These are phyloP conservation scores for Fonsecaea multimorphosa DNA, from an alignment of 2,329 filamentous ascomycete species.

Conservation along the genomic window DNA sequence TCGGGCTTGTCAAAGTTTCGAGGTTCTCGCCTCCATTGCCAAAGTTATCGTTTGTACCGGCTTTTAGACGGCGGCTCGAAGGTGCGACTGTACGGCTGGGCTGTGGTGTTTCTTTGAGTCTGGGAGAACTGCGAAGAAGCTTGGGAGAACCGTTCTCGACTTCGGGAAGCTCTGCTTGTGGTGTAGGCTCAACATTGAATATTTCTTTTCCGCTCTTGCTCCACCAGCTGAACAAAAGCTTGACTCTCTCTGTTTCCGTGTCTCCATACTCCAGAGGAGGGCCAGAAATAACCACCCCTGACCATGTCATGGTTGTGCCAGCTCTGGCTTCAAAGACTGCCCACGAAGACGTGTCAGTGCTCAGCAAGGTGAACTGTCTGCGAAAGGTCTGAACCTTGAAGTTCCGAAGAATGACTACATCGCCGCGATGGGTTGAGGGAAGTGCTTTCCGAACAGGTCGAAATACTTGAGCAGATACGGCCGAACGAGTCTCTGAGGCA, in stretches of 20 bases:
- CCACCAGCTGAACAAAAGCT: conserved; percentile 51
- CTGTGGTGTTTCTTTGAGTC: neutral
- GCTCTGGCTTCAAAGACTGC: conserved; percentile 48
- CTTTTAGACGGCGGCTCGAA: conserved; percentile 11
- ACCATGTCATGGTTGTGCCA: conserved; percentile 33
- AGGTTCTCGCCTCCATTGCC: conserved; percentile 9
- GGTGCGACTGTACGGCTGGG: neutral
- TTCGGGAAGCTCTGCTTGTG: neutral
- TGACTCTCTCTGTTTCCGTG: conserved; percentile 47
- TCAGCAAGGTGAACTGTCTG: conserved; percentile 50
- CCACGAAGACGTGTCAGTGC: conserved; percentile 53
- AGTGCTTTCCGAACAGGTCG: conserved; percentile 49
- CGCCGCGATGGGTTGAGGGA: conserved; percentile 48
- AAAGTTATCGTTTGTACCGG: conserved; percentile 20
- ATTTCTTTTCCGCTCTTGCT: conserved; percentile 42
- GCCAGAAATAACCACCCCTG: conserved; percentile 44
- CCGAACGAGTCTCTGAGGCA: conserved; percentile 39
- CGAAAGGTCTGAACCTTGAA: conserved; percentile 53
- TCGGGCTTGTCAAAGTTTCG: neutral
- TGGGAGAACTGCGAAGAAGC: neutral
- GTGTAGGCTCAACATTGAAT: conserved; percentile 10
- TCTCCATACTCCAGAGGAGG: conserved; percentile 50
- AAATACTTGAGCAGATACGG: conserved; percentile 51
- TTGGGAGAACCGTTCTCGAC: neutral
- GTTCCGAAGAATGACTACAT: conserved; percentile 53